Percentiles rank a stretch among this genome's conserved stretches.
Conservation (phyloP, 1,284 basidiomycete genomes). For the Moesziomyces parantarcticus region DNA sequence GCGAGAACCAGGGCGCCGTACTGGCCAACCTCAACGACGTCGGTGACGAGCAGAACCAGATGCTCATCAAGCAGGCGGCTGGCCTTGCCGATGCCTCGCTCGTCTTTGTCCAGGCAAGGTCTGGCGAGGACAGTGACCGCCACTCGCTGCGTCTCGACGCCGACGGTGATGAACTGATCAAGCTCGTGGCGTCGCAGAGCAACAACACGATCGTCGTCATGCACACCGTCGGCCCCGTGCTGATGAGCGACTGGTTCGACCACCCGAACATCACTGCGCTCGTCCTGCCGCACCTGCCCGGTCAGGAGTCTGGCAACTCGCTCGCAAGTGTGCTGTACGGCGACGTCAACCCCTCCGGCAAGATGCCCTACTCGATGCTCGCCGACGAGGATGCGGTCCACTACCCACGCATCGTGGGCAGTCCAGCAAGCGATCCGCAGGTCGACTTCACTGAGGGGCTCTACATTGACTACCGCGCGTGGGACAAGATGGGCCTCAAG, state of each 20-base stretch:
- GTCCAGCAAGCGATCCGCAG: constrained; percentile 68
- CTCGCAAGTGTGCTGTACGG: constrained; percentile 43
- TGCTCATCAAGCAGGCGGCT: constrained; percentile 25
- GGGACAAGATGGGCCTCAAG: constrained; percentile 75
- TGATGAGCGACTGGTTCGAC: constrained; percentile 47
- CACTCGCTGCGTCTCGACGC: constrained; percentile 67
- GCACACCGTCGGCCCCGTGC: constrained; percentile 71
- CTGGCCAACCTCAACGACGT: constrained; percentile 42
- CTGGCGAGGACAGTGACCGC: constrained; percentile 69
- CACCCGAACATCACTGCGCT: constrained; percentile 48
- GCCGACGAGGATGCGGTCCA: constrained; percentile 34
- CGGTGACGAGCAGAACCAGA: constrained; percentile 30
- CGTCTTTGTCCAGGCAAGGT: constrained; percentile 68
- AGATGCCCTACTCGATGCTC: constrained; percentile 44
- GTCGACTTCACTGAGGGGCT: constrained; percentile 77
- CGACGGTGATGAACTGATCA: constrained; percentile 67
- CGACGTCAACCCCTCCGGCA: constrained; percentile 38
- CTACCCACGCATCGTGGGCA: constrained; percentile 66
- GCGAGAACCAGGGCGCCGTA: constrained; percentile 28
- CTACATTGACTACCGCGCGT: constrained; percentile 76
- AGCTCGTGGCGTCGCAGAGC: constrained; percentile 64
- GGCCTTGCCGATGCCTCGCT: constrained; percentile 32
- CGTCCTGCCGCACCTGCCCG: constrained; percentile 41
- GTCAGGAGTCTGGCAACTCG: constrained; percentile 44
- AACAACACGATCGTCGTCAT: constrained; percentile 84